Conservation (phyloP, 1,139 yeast species). For the Saccharomycopsis hybrid region DNA sequence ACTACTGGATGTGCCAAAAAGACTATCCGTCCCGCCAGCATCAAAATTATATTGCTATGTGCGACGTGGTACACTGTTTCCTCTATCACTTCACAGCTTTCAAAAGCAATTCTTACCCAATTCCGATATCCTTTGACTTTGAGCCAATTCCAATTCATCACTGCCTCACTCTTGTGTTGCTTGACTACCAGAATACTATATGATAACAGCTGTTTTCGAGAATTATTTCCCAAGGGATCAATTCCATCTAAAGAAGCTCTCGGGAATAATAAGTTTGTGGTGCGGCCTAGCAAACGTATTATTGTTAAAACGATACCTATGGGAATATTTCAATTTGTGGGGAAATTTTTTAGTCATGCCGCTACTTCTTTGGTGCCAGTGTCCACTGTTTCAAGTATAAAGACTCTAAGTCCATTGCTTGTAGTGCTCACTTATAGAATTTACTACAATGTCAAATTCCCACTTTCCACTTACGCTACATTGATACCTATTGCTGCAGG, state of each 20-base stretch:
- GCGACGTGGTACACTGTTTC: conserved; percentile 73
- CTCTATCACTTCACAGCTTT: conserved; percentile 74
- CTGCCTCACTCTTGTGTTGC: conserved; percentile 43
- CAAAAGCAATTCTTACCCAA: conserved; percentile 64
- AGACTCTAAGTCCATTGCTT: conserved; percentile 82
- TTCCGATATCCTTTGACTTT: conserved; percentile 77
- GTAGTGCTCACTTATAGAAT: conserved; percentile 73
- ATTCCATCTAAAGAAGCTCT: conserved; percentile 35
- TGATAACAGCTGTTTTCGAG: conserved; percentile 8
- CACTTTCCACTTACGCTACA: conserved; percentile 55
- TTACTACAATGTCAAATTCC: conserved; percentile 50
- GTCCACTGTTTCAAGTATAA: conserved; percentile 86
- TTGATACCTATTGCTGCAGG: conserved; percentile 66
- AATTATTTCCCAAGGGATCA: conserved; percentile 47
- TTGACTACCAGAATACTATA: conserved; percentile 26
- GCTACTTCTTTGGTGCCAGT: conserved; percentile 90
- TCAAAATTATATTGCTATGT: conserved; percentile 46
- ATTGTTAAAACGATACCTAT: conserved; percentile 63
- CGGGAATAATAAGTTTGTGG: conserved; percentile 25
- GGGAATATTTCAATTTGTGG: conserved; percentile 86
- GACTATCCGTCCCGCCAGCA: too few relatives aligned
- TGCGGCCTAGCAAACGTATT: conserved; percentile 36
- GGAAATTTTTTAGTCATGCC: conserved; percentile 83
- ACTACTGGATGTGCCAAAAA: too few relatives aligned
- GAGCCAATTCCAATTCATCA: conserved; percentile 77